Evolutionary conservation across 768 basidiomycete genomes (phyloP), one percentile per base, ranked within the genome.

Genomic region (Trametes gibbosa): DNA sequence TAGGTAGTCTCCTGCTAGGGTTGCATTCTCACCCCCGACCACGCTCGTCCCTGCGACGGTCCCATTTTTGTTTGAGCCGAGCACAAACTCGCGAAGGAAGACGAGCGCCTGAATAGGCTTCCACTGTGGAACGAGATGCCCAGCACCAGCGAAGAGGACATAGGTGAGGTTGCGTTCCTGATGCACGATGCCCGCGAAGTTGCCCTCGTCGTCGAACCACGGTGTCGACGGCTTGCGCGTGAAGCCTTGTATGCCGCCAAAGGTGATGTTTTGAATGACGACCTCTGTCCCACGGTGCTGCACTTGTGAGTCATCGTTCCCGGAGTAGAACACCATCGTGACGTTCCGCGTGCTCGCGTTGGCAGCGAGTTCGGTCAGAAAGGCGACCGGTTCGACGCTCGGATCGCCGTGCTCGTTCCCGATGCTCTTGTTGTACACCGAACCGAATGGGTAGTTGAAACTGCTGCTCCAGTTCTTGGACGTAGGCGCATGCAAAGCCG

Each of bases 181-280:
- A 66, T 88, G 86, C 27, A 89, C 78, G 32, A 89, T 84, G 0
- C 88, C 89, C 0, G 83, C 85, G 50, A 83, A 79, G 53, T 81
- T 74, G 19, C 83, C 82, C 1, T 69, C 67, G 56, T 87, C 85
- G 50, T 84, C 82, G 55, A 72, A 74, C 86, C 87, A 90, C 1
- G 84, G 80, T 0, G 89, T 89, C 2, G 84, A 79, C 0, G 89
- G 89, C 59, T 80, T 78, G 42, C 81, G 76, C 14, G 85, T 83
- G 69, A 91, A 91, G 3, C 89, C 89, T 69, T 83, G 86, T 34
- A 84, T 82, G 16, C 86, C 88, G 29, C 86, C 88, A 63, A 89
- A 91, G 0, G 89, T 88, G 34, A 86, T 87, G 66, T 91, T 91
- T 84, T 90, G 45, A 9, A 55, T 42, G 53, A 59, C 47, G n/a